These are phyloP conservation scores for Paecilomyces sp. DNA, from an alignment of 2,329 filamentous ascomycete species.

Conservation along the genomic window DNA sequence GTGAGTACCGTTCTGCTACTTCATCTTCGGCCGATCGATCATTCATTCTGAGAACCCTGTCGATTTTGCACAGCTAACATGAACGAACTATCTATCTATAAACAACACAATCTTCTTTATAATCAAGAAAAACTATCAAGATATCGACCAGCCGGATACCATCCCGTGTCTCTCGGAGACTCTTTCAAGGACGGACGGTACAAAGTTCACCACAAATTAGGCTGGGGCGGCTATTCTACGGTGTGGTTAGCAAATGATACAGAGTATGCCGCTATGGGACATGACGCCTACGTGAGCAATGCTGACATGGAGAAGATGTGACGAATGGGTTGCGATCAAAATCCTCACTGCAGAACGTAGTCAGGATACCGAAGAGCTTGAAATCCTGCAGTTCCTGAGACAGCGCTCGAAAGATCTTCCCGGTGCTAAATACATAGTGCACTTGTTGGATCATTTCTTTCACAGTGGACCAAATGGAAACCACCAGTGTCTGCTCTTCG, in stretches of 20 bases:
- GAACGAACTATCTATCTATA: slow-evolving; percentile 12
- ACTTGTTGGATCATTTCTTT: slow-evolving; percentile 23
- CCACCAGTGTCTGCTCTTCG: slow-evolving; percentile 27
- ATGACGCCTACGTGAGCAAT: not conserved
- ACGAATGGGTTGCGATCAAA: slow-evolving; percentile 26
- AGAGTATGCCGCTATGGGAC: slow-evolving; percentile 11
- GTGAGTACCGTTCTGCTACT: too few species aligned
- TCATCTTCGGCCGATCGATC: too few species aligned
- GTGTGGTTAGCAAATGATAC: slow-evolving; percentile 38
- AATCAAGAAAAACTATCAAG: slow-evolving; percentile 14
- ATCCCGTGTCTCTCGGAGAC: slow-evolving; percentile 39
- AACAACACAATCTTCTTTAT: slow-evolving; percentile 17
- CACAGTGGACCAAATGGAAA: slow-evolving; percentile 26
- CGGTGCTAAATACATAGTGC: slow-evolving; percentile 16
- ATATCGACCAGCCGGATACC: slow-evolving; percentile 37
- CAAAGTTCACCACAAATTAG: slow-evolving; percentile 38
- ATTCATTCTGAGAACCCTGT: not conserved
- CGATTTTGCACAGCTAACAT: too few species aligned
- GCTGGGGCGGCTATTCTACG: slow-evolving; percentile 39
- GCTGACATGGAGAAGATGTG: slow-evolving; percentile 3
- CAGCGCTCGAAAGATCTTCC: slow-evolving; percentile 6
- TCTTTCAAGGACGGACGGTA: slow-evolving; percentile 36
- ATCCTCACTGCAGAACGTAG: slow-evolving; percentile 20
- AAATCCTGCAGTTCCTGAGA: slow-evolving; percentile 9
- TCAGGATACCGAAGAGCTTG: slow-evolving; percentile 11